A percentile compares a stretch with the other conserved stretches of the same genome.
phyloP scores from a whole-genome alignment of 345 rosid genomes.

The Syzygium jambos region DNA sequence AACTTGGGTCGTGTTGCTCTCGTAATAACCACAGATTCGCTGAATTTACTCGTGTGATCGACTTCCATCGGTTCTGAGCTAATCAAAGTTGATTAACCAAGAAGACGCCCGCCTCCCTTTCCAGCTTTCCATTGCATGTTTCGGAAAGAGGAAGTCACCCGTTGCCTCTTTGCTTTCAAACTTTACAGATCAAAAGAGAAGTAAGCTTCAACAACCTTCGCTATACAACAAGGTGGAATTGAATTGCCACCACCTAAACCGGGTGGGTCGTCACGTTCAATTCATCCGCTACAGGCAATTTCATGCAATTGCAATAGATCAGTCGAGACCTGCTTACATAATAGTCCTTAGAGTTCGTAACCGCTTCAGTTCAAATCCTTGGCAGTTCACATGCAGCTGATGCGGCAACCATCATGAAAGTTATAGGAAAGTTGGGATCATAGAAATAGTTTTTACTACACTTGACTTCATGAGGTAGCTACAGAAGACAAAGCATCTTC shows the following conservation, averaged over 20 bases:
- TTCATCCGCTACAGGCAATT: not conserved
- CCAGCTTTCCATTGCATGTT: not conserved
- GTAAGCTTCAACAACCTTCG: not conserved
- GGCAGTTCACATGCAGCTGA: not conserved
- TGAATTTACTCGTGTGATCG: not conserved
- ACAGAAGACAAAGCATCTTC: not conserved
- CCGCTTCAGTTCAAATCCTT: not conserved
- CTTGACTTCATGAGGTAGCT: not conserved
- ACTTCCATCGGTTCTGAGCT: not conserved
- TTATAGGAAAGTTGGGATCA: not conserved
- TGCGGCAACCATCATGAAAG: not conserved
- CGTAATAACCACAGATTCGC: not conserved
- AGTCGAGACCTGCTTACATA: not conserved
- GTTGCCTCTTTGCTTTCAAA: not conserved
- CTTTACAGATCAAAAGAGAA: not conserved
- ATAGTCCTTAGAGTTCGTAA: not conserved
- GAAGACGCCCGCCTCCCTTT: not conserved
- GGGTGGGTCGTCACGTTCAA: not conserved
- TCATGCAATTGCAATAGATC: not conserved
- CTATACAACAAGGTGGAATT: not conserved
- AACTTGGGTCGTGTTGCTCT: not conserved
- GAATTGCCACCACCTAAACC: not conserved
- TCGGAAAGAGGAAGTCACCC: not conserved
- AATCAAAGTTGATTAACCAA: not conserved
- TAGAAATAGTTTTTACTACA: not conserved